phyloP scores from a whole-genome alignment of 2,329 filamentous ascomycete species.

The Penicillium sumatraense region DNA sequence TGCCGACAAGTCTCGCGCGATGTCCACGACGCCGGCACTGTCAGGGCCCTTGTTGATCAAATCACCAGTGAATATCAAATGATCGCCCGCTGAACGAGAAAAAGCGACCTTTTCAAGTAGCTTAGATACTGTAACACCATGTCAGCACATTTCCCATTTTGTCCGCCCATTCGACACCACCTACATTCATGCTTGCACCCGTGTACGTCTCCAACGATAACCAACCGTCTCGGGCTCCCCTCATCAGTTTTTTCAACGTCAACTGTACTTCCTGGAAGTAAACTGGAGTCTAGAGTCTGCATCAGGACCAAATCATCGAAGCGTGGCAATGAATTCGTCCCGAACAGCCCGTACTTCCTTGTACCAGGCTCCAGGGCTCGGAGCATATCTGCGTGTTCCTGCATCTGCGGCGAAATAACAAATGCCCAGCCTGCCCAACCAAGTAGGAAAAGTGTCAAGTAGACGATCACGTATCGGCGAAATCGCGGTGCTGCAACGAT shows the following conservation, averaged over 20 bases:
- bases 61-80: slow-evolving; percentile 77
- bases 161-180: slow-evolving; percentile 11
- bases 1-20: slow-evolving; percentile 74
- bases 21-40: slow-evolving; percentile 74
- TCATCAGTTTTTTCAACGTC: slow-evolving; percentile 9
- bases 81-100: slow-evolving; percentile 63
- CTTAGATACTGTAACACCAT: slow-evolving; percentile 45
- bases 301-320: slow-evolving; percentile 58
- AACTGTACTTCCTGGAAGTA: slow-evolving; percentile 46
- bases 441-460: slow-evolving; percentile 36
- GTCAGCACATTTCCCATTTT: background rate
- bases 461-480: slow-evolving; percentile 44
- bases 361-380: slow-evolving; percentile 36
- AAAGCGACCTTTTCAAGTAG: slow-evolving; percentile 72
- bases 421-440: slow-evolving; percentile 40
- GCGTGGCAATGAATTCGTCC: slow-evolving; percentile 51
- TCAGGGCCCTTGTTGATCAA: slow-evolving; percentile 87
- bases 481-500: slow-evolving; percentile 47
- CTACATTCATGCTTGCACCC: slow-evolving; percentile 74
- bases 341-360: slow-evolving; percentile 45
- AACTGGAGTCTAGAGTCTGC: slow-evolving; percentile 51
- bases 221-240: slow-evolving; percentile 60
- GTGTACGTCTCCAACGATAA: slow-evolving; percentile 91
- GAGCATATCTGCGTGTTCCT: slow-evolving; percentile 36
- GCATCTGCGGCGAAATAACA: slow-evolving; percentile 35